Base-by-base conservation (phyloP, 495 filamentous ascomycete genomes). In the Annulohypoxylon moriforme region DNA sequence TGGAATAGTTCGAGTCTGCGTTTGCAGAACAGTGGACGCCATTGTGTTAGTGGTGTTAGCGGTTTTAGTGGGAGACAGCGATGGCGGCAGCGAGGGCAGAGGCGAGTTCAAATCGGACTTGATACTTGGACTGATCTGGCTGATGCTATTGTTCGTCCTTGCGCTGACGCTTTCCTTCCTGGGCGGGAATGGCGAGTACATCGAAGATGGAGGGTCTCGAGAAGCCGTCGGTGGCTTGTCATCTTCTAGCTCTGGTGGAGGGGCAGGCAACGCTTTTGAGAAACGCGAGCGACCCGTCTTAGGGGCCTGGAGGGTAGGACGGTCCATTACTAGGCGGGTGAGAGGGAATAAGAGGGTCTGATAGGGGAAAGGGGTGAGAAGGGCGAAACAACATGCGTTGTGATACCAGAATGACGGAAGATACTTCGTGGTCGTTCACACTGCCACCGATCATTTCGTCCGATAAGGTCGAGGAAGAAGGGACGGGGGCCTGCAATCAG, bases 191-290 rank as follows among this genome's bases (percentile, higher is more conserved):
- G 69, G 72, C 29, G 75, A 71, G 29, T 67, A 64, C 31, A 66
- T 50, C 36, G 67, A 61, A 64, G 63, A 24, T 46, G 66, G 60
- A 31, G 71, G 59, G 2, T 69, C 36, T 59, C 65, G 73, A 67
- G 64, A 31, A 58, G 63, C 60, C n/a, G 66, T 64, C 63, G n/a
- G 44, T 33, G 68, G 59, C 50, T 36, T 53, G 14, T 70, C 68
- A 42, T 69, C 53, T 14, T 68, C 73, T 18, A 69, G 56, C 20
- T 38, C 63, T 34, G 71, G 69, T 38, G 73, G 73, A 68, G 74
- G 74, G 58, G 68, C 69, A 46, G 78, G 78, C 44, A 80, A 67
- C 47, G 78, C 78, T 69, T 80, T 80, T 58, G 78, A 80, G 60
- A 78, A 78, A 63, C 78, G 78, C 33, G 78, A 80, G 44, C 73